Evolutionary conservation across 2,329 filamentous ascomycete species (phyloP), one percentile per base, ranked within the genome.

Genomic region (Ascosphaera acerosa): DNA sequence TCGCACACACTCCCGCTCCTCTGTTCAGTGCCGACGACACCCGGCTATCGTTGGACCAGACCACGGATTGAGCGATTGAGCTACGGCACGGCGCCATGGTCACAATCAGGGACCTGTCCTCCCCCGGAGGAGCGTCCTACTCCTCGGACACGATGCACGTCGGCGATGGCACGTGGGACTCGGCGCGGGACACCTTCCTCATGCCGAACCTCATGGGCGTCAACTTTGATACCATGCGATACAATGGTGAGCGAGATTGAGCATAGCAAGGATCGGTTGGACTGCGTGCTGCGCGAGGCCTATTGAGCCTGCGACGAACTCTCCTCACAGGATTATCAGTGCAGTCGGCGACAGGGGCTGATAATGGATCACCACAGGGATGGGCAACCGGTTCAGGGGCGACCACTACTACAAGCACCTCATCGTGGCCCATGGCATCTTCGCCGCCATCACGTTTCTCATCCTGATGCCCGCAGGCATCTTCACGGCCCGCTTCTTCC

Each of bases 131-230:
- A 49, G 67, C 63, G 44, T 61, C 58, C 19, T 73, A 73, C 48
- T 51, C 58, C 26, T 70, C 66, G 29, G 56, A 62, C 46, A 66
- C 63, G 26, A 55, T 73, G 50, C 58, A 62, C 43, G 67, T 73
- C 31, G 68, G 68, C 31, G 68, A 73, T 50, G 68, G 68, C 25
- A 73, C 68, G 38, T 73, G 68, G 68, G 65, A 72, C 39, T 58
- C 57, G 18, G 50, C 56, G 37, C 57, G 65, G 37, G 66, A 73
- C 41, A 66, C 60, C 7, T 73, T 73, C 43, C 54, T 73, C 39
- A 48, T 73, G 33, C 68, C 68, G 28, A 71, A 71, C 41, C 45
- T 73, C 33, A 59, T 67, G 48, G 68, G 68, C 12, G 42, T 70
- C 22, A 72, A 73, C 43, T 69, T 71, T 46, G 66, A 60, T 30